These are phyloP conservation scores for Fusarium keratoplasticum DNA, from an alignment of 2,329 filamentous ascomycete species.

Conservation along the genomic window DNA sequence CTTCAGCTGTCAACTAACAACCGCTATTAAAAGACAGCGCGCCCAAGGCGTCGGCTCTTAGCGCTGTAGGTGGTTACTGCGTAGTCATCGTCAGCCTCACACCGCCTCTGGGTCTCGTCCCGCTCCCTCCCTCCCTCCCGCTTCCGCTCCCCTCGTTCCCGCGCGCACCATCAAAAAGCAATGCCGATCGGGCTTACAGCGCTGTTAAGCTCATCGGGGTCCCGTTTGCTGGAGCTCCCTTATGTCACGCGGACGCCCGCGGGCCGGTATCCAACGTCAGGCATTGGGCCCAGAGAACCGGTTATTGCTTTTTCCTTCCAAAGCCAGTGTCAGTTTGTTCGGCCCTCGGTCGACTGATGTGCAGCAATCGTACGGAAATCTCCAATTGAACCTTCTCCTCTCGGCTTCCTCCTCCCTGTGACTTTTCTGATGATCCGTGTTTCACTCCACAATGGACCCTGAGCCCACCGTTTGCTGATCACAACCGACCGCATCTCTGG, in stretches of 20 bases:
- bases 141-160: slow-evolving; percentile 42
- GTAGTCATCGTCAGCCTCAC: slow-evolving; percentile 39
- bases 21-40: slow-evolving; percentile 13
- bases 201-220: slow-evolving; percentile 4
- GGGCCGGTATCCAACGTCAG: slow-evolving; percentile 7
- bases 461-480: slow-evolving; percentile 14
- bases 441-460: slow-evolving; percentile 33
- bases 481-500: background rate
- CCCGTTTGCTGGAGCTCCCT: slow-evolving; percentile 6
- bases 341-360: slow-evolving; percentile 29
- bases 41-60: slow-evolving; percentile 15
- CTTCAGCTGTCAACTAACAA: slow-evolving; percentile 24
- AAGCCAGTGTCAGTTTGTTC: slow-evolving; percentile 6
- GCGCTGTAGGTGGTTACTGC: slow-evolving; percentile 1
- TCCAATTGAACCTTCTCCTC: background rate
- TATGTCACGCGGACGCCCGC: slow-evolving; percentile 20
- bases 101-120: slow-evolving; percentile 44
- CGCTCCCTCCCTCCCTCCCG: slow-evolving; percentile 41
- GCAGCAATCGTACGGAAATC: slow-evolving; percentile 4
- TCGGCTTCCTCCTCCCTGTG: background rate
- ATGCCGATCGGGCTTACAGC: slow-evolving; percentile 32
- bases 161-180: slow-evolving; percentile 33
- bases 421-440: background rate
- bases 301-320: slow-evolving; percentile 4
- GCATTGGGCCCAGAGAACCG: slow-evolving; percentile 17